These are phyloP conservation scores for Casaregolazyma suthepensis DNA, from an alignment of 1,139 yeast species.

Conservation along the genomic window DNA sequence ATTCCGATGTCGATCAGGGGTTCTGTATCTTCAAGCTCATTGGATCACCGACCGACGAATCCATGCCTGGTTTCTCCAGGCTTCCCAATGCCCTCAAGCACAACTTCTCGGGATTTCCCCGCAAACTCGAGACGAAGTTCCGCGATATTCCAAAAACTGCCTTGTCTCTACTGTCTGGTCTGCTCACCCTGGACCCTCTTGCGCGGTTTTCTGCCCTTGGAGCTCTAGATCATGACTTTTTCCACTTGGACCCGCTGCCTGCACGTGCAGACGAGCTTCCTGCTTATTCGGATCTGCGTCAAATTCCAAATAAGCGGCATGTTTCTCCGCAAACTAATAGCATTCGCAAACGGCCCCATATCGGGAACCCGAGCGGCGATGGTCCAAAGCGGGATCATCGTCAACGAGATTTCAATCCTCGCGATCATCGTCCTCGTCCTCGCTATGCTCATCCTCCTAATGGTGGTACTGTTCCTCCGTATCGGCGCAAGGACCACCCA, in stretches of 20 bases:
- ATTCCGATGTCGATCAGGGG: conserved; percentile 87
- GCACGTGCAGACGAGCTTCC: conserved; percentile 53
- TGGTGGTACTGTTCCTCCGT: background rate
- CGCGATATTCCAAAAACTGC: conserved; percentile 31
- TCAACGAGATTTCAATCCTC: background rate
- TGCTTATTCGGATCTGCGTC: conserved; percentile 78
- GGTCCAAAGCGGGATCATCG: conserved; percentile 1
- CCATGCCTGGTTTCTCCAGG: conserved; percentile 59
- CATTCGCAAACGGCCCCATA: background rate
- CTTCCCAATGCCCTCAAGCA: conserved; percentile 54
- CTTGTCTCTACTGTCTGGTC: conserved; percentile 27
- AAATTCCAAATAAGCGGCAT: conserved; percentile 36
- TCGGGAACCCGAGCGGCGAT: background rate
- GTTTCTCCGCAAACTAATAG: background rate
- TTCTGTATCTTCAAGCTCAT: conserved; percentile 69
- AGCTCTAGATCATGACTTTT: conserved; percentile 68
- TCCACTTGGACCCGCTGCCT: conserved; percentile 60
- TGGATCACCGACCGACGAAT: conserved; percentile 66
- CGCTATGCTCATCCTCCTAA: background rate
- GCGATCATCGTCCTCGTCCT: background rate
- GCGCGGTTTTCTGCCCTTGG: conserved; percentile 70
- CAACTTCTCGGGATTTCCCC: conserved; percentile 39
- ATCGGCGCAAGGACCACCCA: background rate
- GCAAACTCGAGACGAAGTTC: conserved; percentile 52
- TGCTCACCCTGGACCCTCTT: conserved; percentile 51